These are phyloP conservation scores for Suillus subluteus DNA, from an alignment of 768 basidiomycete species.

Conservation along the genomic window DNA sequence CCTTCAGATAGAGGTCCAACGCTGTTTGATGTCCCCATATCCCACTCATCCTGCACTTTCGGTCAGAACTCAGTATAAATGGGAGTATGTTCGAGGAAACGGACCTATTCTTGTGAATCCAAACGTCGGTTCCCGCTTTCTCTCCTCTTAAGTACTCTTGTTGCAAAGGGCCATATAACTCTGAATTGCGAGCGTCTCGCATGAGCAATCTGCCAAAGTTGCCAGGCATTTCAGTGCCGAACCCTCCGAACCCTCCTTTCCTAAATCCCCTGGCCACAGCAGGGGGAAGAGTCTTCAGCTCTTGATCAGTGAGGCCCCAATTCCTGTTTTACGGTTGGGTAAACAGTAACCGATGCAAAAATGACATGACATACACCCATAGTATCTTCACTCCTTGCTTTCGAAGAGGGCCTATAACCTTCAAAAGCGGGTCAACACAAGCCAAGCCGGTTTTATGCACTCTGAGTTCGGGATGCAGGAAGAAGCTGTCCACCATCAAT, in stretches of 20 bases:
- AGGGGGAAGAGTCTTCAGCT: constrained; percentile 64
- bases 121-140: constrained; percentile 61
- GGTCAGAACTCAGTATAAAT: neutral
- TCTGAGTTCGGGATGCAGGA: constrained; percentile 63
- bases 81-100: neutral
- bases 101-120: constrained; percentile 74
- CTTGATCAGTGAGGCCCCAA: constrained; percentile 72
- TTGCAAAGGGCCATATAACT: constrained; percentile 67
- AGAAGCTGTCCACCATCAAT: constrained; percentile 48
- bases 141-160: constrained; percentile 54
- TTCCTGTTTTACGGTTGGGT: constrained; percentile 43
- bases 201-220: constrained; percentile 60
- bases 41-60: constrained; percentile 56
- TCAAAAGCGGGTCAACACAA: constrained; percentile 58
- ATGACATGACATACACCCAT: constrained; percentile 55
- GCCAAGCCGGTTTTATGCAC: constrained; percentile 57
- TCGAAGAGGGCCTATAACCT: constrained; percentile 51
- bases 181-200: constrained; percentile 60
- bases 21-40: constrained; percentile 68
- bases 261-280: constrained; percentile 58
- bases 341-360: neutral
- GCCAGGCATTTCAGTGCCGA: constrained; percentile 57
- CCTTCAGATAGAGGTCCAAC: constrained; percentile 63
- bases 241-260: constrained; percentile 50
- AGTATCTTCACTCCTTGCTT: constrained; percentile 57